Base-by-base conservation (phyloP, 75 land plant genomes). In the Cunninghamia lanceolata region DNA sequence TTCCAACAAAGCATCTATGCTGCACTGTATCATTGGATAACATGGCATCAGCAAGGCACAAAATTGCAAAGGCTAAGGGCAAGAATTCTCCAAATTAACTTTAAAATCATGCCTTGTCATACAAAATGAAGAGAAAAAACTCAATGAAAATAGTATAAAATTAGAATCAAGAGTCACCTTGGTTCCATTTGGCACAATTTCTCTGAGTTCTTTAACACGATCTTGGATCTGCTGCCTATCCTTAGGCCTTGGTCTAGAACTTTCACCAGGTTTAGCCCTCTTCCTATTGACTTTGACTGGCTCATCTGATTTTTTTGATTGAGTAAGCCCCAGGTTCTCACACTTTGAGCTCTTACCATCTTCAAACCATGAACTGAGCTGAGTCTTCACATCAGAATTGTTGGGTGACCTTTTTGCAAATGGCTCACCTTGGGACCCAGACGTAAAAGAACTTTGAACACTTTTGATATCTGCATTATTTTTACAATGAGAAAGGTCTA, bases 141-240 rank as follows among this genome's bases (percentile, higher is more conserved):
- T 40, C n/a, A 42, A 40, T 50, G 43, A 13, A 59, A 81, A 54
- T 66, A 19, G n/a, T 25, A 46, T 0, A 59, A 36, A 39, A 32
- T 34, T 39, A 54, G 16, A 38, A 68, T 52, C 36, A 89, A 30
- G 40, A 36, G 3, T 82, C 52, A 96, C 98, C 94, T 95, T 96
- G 43, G 95, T 92, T 42, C 94, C 96, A 92, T 95, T 94, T 21
- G 98, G 98, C 73, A 96, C 93, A 82, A 96, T 96, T 83, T 95
- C 96, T 28, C 96, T 88, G 47, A 96, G 86, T 77, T 96, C 98
- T 63, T 91, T 93, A 71, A 96, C 89, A n/a, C 96, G 93, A 83
- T 96, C 98, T 87, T 96, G 98, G 42, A 96, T 96, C 92, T 95
- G 93, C 84, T 96, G 98, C 73, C 98, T 95, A 91, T 96, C 98